Evolutionary conservation across 2,329 filamentous ascomycete genomes (phyloP), one percentile per base, ranked within the genome.

Genomic region (Rachicladosporium sp.): DNA sequence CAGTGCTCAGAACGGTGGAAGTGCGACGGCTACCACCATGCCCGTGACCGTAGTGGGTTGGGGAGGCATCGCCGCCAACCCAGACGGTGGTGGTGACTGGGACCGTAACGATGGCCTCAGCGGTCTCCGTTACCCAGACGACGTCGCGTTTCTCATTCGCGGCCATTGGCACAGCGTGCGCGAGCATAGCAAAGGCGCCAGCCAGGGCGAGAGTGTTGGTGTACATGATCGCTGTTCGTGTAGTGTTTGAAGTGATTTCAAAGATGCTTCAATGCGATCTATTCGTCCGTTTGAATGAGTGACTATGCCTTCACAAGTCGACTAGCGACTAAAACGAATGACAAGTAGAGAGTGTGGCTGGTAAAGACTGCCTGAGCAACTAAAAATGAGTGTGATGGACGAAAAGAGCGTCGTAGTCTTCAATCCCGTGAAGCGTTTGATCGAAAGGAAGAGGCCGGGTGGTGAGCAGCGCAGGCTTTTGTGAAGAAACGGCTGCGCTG

Each of bases 51-150:
- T 51, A 31, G 49, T 49, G 35, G 50, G 38, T 34, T 32, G 37
- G 35, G 13, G 41, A 50, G 15, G 54, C 44, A 31, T 55, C 46
- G 10, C 57, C 49, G 51, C 63, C 52, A 13, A 67, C 59, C 59
- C 61, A 70, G 54, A 74, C 45, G 43, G 68, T 71, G 46, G 61
- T 64, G 43, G 65, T 68, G 42, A 68, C 57, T 38, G 63, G 57
- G 36, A 74, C 55, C 32, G 68, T 74, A 40, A 67, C 65, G 49
- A 65, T 63, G 39, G 65, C 66, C 37, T 65, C 56, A 13, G 66
- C 61, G 30, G 60, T 64, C 35, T 69, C 61, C 21, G 69, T 73
- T 46, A 69, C 60, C 59, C 63, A 71, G 39, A 69, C 66, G 30
- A 70, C 53, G 37, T 64, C 64, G 45, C 62, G 62, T 45, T 64